These are phyloP conservation scores for Marchantia paleacea DNA, from an alignment of 225 moss, liverwort and hornwort species.

Conservation along the genomic window DNA sequence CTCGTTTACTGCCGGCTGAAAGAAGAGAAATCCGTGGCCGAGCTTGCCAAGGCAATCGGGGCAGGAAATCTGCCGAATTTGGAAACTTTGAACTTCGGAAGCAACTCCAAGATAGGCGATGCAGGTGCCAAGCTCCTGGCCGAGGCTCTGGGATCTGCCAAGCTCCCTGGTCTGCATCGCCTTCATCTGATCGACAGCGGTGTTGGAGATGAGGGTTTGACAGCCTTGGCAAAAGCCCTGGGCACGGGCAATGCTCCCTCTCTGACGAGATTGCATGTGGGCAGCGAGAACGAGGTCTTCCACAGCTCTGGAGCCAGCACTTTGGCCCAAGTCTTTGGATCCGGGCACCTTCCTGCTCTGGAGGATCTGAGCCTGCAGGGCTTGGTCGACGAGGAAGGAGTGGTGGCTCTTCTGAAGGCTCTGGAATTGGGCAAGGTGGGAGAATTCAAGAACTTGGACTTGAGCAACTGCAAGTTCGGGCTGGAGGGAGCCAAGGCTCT, in stretches of 20 bases:
- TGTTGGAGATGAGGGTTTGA: constrained; percentile 14
- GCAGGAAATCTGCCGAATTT: constrained; percentile 22
- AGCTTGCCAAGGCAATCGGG: constrained; percentile 16
- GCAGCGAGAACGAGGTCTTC: constrained; percentile 22
- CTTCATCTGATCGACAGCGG: constrained; percentile 23
- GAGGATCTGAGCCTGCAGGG: constrained; percentile 27
- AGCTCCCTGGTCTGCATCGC: constrained; percentile 7
- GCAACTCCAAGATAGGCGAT: constrained; percentile 17
- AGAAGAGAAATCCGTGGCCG: constrained; percentile 7
- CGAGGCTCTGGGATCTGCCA: constrained; percentile 3
- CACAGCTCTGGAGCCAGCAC: not conserved
- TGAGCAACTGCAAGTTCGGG: constrained; percentile 21
- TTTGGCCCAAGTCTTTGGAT: constrained; percentile 6
- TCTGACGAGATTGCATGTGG: constrained; percentile 15
- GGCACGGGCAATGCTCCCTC: constrained; percentile 13
- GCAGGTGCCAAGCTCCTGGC: constrained; percentile 10
- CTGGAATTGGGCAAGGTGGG: constrained; percentile 23
- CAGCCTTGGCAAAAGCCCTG: constrained; percentile 17
- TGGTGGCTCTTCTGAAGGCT: constrained; percentile 5
- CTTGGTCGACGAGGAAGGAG: constrained; percentile 15
- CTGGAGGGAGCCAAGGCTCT: constrained; percentile 16
- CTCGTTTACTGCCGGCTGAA: constrained; percentile 20
- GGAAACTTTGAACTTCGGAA: constrained; percentile 24
- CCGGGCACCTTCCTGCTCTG: constrained; percentile 13
- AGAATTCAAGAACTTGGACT: constrained; percentile 25